These are phyloP conservation scores for Serendipita sp. DNA, from an alignment of 768 basidiomycete genomes.

Conservation along the genomic window DNA sequence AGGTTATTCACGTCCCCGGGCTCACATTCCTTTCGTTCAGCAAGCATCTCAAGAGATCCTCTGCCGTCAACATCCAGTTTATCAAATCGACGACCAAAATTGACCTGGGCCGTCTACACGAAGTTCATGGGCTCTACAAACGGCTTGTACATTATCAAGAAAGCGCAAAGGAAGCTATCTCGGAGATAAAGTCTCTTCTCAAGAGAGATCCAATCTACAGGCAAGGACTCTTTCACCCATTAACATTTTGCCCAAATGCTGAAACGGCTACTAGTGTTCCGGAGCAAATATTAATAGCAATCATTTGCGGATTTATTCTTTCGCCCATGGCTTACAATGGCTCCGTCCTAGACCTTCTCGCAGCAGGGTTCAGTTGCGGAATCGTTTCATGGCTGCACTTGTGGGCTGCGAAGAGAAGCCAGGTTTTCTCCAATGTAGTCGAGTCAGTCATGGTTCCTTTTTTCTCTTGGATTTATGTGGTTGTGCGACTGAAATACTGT, in stretches of 20 bases:
- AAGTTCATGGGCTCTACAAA: conserved; percentile 73
- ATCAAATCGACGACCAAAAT: conserved; percentile 64
- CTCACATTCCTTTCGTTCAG: not conserved
- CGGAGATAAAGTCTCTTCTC: conserved; percentile 45
- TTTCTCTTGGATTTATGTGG: no score
- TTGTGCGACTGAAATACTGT: not conserved
- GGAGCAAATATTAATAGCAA: conserved; percentile 51
- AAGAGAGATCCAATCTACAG: conserved; percentile 30
- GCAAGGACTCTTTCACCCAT: not conserved
- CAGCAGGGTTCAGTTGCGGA: conserved; percentile 53
- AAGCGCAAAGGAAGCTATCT: conserved; percentile 60
- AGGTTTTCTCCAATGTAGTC: conserved; percentile 78
- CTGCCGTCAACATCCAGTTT: conserved; percentile 51
- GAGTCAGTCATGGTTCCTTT: conserved; percentile 50
- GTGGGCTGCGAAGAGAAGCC: conserved; percentile 54
- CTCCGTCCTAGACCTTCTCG: conserved; percentile 70
- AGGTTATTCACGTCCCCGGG: conserved; percentile 57
- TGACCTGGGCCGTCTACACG: conserved; percentile 69
- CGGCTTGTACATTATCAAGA: conserved; percentile 83
- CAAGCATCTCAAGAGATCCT: not conserved
- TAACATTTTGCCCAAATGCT: not conserved
- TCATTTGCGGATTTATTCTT: conserved; percentile 57
- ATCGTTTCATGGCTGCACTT: conserved; percentile 57
- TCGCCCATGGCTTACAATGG: conserved; percentile 76
- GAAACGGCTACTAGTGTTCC: conserved; percentile 36